Evolutionary conservation across 129 eudicot species (phyloP).

Genomic region (Lonicera japonica): DNA sequence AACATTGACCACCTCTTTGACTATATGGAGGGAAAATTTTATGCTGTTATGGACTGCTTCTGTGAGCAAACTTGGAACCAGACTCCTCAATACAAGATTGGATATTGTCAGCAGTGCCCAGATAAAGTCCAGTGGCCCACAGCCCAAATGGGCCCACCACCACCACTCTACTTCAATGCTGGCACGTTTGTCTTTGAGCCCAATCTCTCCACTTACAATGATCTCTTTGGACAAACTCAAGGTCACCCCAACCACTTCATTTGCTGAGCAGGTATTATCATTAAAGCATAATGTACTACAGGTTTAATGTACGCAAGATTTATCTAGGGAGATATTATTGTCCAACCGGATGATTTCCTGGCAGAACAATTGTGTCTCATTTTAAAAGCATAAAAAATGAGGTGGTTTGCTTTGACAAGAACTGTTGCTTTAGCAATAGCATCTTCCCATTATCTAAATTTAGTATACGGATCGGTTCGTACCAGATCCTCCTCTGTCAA

Average conservation of each 20-base stretch:
- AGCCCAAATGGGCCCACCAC: conserved; percentile 1
- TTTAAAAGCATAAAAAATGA: no score
- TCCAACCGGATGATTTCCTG: no score
- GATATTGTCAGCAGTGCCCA: conserved; percentile 10
- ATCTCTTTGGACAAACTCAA: conserved; percentile 6
- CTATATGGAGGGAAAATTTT: not conserved
- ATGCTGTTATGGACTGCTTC: conserved; percentile 10
- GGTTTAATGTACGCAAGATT: no score
- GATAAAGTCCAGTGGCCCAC: conserved; percentile 7
- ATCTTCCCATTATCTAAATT: no score
- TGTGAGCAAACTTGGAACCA: conserved; percentile 8
- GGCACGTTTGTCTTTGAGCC: conserved; percentile 15
- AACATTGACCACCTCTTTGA: conserved; percentile 15
- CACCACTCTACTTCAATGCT: conserved; percentile 10
- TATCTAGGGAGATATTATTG: no score
- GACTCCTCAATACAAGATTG: conserved; percentile 2
- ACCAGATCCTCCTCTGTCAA: no score
- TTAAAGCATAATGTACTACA: not conserved
- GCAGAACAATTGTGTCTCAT: no score
- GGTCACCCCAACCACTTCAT: conserved; percentile 4
- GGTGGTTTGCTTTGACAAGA: no score
- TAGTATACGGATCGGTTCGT: no score
- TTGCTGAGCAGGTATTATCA: conserved; percentile 10
- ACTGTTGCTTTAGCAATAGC: no score
- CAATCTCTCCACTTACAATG: not conserved